Evolutionary conservation across 1,139 yeast genomes (phyloP), one percentile per base, ranked within the genome.

Genomic region (Nakaseomyces kungkrabaensis): DNA sequence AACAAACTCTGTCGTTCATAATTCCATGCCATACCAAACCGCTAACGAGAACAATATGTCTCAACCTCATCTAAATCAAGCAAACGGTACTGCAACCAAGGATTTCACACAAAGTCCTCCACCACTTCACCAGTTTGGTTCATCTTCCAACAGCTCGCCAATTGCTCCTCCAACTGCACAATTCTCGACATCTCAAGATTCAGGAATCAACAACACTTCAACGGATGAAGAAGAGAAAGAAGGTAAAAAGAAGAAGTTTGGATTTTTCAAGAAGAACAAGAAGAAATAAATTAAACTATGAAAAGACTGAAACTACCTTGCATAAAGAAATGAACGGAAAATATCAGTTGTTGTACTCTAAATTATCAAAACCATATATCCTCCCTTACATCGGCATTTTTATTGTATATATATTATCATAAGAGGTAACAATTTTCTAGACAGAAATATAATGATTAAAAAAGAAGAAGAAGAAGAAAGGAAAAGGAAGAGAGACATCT

Each of bases 231-330:
- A 27, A n/a, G 34, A 43, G 22, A 50, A 52, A 24, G 53, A 52
- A 45, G 58, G 57, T 25, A 59, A 59, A 47, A 59, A 59, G 50
- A 58, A 57, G 52, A 61, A 59, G 47, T 61, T 63, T 51, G 62
- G 64, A 13, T 51, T 61, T 25, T 61, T 63, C 37, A 60, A 59
- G 51, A 63, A 62, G 47, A 50, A 41, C 34, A 41, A 52, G 49
- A 59, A 59, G 53, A 56, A 57, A 47, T 52, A 55, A 17, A 17
- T 17, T 17, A 17, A 17, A 17, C 22, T 17, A 17, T 17, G 22
- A 17, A 17, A 17, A n/a, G 36, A 10, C 27, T 52, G 52, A 49
- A 55, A 49, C 44, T 51, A 50, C 48, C 26, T 40, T 29, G 31
- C 31, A 29, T 29, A 3, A 6, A 29, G 31, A 29, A 29, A 29